A percentile compares a stretch with the other conserved stretches of the same genome.
phyloP scores from a whole-genome alignment of 2,329 filamentous ascomycete species.

The Davidsoniella australis region DNA sequence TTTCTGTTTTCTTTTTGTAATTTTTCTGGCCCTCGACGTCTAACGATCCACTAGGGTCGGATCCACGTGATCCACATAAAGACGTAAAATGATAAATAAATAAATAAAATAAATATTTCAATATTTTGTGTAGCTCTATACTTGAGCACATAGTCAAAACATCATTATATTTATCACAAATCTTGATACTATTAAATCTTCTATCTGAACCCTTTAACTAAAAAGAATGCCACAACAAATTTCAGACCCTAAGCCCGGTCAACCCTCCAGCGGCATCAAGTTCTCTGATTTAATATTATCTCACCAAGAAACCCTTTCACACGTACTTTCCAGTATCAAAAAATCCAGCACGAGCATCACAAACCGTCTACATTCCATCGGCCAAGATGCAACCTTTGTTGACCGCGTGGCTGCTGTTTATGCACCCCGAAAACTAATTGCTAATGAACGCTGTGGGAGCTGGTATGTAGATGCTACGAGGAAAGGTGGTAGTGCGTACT shows the following conservation, averaged over 20 bases:
- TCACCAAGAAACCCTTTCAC: conserved; percentile 46
- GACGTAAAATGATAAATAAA: too few species aligned
- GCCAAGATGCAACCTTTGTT: conserved; percentile 61
- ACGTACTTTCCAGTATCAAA: conserved; percentile 54
- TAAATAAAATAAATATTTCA: too few species aligned
- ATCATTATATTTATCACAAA: too few species aligned
- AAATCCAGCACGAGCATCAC: conserved; percentile 48
- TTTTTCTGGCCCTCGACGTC: too few species aligned
- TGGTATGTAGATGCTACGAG: conserved; percentile 64
- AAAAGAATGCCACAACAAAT: background rate
- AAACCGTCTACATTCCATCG: conserved; percentile 70
- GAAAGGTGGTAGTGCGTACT: conserved; percentile 69
- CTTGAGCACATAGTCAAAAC: too few species aligned
- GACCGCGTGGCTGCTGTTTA: conserved; percentile 37
- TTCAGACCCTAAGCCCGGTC: too few species aligned
- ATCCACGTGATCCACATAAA: too few species aligned
- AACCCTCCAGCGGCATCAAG: background rate
- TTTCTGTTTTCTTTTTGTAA: too few species aligned
- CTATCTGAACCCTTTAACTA: background rate
- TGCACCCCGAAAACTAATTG: conserved; percentile 50
- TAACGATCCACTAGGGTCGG: too few species aligned
- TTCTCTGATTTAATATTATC: conserved; percentile 32
- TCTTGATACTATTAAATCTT: too few species aligned
- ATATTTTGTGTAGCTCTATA: too few species aligned
- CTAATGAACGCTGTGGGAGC: conserved; percentile 88